Evolutionary conservation across 768 basidiomycete genomes (phyloP).

Genomic region (Coprinopsis strossmayeri): DNA sequence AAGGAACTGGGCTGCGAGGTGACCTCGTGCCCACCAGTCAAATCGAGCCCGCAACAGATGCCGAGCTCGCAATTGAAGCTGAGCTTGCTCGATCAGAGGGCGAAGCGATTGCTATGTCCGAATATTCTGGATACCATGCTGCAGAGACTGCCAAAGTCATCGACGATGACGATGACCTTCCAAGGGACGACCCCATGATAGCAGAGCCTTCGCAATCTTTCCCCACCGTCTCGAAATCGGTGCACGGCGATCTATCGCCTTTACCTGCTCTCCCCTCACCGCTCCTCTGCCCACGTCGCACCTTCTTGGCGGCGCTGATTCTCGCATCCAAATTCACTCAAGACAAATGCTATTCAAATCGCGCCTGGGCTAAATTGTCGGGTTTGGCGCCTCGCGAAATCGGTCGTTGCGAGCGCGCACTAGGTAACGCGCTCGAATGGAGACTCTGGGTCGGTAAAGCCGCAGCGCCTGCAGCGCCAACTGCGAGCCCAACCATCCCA

Average conservation of each 20-base stretch:
- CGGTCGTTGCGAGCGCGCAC: conserved; percentile 79
- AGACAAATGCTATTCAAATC: conserved; percentile 90
- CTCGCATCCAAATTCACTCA: conserved; percentile 90
- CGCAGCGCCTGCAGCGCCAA: conserved; percentile 18
- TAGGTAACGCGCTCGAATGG: conserved; percentile 84
- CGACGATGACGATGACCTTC: conserved; percentile 19
- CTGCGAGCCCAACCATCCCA: conserved; percentile 16
- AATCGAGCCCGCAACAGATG: conserved; percentile 36
- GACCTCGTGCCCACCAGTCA: conserved; percentile 36
- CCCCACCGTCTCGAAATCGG: not conserved
- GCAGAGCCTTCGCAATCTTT: conserved; percentile 10
- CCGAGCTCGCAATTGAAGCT: conserved; percentile 34
- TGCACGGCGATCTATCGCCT: conserved; percentile 8
- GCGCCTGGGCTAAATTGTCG: conserved; percentile 92
- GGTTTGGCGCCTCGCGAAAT: conserved; percentile 84
- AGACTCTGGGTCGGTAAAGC: conserved; percentile 88
- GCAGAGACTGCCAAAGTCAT: conserved; percentile 40
- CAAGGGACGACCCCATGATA: conserved; percentile 5
- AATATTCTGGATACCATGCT: conserved; percentile 17
- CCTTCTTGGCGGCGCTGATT: conserved; percentile 85
- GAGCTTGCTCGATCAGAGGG: conserved; percentile 22
- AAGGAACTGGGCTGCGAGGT: conserved; percentile 32
- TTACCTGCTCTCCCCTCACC: conserved; percentile 58
- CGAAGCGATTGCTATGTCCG: conserved; percentile 6
- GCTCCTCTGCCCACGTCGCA: conserved; percentile 80